Evolutionary conservation across 768 basidiomycete genomes (phyloP).

Genomic region (Austroboletus eburneus): DNA sequence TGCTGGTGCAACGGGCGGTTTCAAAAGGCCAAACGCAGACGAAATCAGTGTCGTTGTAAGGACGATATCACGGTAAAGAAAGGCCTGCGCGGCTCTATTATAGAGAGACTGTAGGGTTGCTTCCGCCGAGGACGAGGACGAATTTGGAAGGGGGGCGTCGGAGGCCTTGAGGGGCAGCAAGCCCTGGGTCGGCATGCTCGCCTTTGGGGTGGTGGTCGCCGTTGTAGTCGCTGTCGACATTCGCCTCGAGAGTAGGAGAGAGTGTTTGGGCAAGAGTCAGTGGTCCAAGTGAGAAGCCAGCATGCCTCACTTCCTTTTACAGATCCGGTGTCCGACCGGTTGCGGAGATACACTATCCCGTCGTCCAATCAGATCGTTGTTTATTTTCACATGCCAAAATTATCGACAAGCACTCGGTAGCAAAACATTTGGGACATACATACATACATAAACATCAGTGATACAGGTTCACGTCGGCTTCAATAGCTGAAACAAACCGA

Average conservation of each 20-base stretch:
- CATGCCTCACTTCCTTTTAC: neutral
- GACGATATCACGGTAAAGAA: constrained; percentile 68
- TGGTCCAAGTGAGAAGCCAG: too few relatives aligned
- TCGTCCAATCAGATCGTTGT: too few relatives aligned
- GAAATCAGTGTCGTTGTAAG: constrained; percentile 62
- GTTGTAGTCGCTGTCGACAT: constrained; percentile 53
- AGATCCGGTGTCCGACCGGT: constrained; percentile 1
- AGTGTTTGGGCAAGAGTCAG: too few relatives aligned
- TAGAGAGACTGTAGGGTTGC: constrained; percentile 69
- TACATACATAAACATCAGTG: too few relatives aligned
- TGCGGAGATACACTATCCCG: too few relatives aligned
- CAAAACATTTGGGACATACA: too few relatives aligned
- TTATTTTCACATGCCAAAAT: too few relatives aligned
- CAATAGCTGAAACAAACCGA: too few relatives aligned
- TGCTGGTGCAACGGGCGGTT: constrained; percentile 30
- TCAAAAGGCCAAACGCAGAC: constrained; percentile 64
- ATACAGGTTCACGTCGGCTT: too few relatives aligned
- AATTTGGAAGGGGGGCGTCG: constrained; percentile 2
- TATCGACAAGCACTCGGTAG: too few relatives aligned
- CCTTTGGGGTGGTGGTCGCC: constrained; percentile 33
- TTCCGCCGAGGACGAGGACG: constrained; percentile 29
- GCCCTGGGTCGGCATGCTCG: constrained; percentile 20
- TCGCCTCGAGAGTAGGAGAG: neutral
- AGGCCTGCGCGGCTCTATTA: constrained; percentile 72
- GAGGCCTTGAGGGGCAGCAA: constrained; percentile 36